A percentile compares a stretch with the other conserved stretches of the same genome.
phyloP scores from a whole-genome alignment of 768 basidiomycete species.

The Kwoniella europaea region DNA sequence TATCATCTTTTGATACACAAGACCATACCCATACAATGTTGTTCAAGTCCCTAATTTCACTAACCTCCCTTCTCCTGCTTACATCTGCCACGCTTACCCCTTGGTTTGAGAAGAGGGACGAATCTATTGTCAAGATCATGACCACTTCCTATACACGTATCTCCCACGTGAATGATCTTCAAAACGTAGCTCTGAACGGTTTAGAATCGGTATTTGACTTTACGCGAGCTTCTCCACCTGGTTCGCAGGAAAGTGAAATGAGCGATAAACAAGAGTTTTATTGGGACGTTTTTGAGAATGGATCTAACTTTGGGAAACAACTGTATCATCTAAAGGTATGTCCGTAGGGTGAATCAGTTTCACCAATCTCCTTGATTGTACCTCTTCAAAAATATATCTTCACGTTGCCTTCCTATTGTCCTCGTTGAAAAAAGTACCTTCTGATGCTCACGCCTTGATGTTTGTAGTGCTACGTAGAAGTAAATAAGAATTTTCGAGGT shows the following conservation, averaged over 20 bases:
- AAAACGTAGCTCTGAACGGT: neutral
- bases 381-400: too few species aligned
- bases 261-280: neutral
- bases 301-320: neutral
- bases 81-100: neutral
- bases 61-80: neutral
- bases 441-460: too few species aligned
- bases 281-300: neutral
- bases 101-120: neutral
- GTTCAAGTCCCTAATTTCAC: neutral
- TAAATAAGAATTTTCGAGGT: too few species aligned
- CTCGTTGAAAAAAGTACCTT: too few species aligned
- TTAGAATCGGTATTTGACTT: neutral
- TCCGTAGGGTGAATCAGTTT: too few species aligned
- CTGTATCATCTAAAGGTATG: neutral
- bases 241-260: neutral
- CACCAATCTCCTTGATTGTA: too few species aligned
- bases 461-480: too few species aligned
- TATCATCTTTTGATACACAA: too few species aligned
- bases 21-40: too few species aligned
- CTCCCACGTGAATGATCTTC: neutral
- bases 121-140: neutral
- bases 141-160: constrained; percentile 1
- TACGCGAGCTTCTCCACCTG: neutral
- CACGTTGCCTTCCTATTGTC: too few species aligned